Percentiles rank a stretch among this genome's conserved stretches.
Conservation (phyloP, 805 yeast genomes). For the Candida suzukii region DNA sequence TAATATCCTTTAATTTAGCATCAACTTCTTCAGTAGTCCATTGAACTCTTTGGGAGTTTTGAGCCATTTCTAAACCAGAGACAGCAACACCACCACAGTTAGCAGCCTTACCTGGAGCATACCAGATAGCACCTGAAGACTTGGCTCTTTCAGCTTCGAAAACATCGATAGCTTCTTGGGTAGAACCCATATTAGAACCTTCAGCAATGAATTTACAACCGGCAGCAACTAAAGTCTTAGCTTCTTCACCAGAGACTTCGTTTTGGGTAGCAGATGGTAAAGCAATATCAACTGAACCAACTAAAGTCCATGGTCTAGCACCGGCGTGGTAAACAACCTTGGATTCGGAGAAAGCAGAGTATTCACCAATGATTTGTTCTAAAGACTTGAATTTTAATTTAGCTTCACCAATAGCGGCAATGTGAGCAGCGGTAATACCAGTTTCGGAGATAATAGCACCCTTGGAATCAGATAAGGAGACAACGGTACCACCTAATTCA, state of each 20-base stretch:
- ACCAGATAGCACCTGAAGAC: slow-evolving; percentile 67
- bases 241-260: slow-evolving; percentile 96
- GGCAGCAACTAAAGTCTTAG: slow-evolving; percentile 85
- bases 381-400: slow-evolving; percentile 73
- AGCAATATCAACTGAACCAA: slow-evolving; percentile 89
- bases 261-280: slow-evolving; percentile 98
- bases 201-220: slow-evolving; percentile 94
- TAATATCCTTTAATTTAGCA: slow-evolving; percentile 80
- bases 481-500: slow-evolving; percentile 93
- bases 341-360: slow-evolving; percentile 48
- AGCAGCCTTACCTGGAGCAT: slow-evolving; percentile 99
- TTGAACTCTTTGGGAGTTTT: slow-evolving; percentile 87
- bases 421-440: slow-evolving; percentile 82
- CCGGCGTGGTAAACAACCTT: slow-evolving; percentile 79
- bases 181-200: slow-evolving; percentile 99
- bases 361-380: slow-evolving; percentile 55
- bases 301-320: slow-evolving; percentile 94
- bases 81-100: slow-evolving; percentile 99
- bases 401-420: slow-evolving; percentile 67
- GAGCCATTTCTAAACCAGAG: slow-evolving; percentile 98
- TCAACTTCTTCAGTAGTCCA: slow-evolving; percentile 96
- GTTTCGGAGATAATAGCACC: slow-evolving; percentile 74
- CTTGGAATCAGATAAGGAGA: slow-evolving; percentile 90
- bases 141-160: slow-evolving; percentile 76
- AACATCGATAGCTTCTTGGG: slow-evolving; percentile 92